These are phyloP conservation scores for Tolypocladium tundrense DNA, from an alignment of 2,329 filamentous ascomycete genomes.

Conservation along the genomic window DNA sequence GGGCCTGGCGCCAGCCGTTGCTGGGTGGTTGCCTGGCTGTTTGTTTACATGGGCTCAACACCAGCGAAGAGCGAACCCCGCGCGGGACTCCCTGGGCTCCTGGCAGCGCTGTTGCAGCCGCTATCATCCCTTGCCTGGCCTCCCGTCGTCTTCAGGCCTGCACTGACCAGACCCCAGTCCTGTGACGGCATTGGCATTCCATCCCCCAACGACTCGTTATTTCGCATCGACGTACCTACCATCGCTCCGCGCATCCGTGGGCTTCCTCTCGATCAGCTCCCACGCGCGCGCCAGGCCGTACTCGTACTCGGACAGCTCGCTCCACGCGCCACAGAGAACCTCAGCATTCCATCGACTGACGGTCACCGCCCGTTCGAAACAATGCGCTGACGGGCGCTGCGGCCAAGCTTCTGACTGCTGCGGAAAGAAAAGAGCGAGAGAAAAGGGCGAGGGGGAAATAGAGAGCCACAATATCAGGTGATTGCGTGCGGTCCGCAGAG, in stretches of 20 bases:
- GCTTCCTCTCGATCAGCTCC: not conserved
- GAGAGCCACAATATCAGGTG: not conserved
- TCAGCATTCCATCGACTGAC: constrained; percentile 6
- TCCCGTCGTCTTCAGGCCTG: not conserved
- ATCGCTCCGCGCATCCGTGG: not conserved
- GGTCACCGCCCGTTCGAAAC: constrained; percentile 14
- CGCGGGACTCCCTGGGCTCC: not conserved
- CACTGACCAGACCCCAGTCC: not conserved
- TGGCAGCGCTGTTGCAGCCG: not conserved
- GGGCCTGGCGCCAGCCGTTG: constrained; percentile 11
- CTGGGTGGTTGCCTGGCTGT: constrained; percentile 21
- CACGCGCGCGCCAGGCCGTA: not conserved
- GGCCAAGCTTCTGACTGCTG: constrained; percentile 6
- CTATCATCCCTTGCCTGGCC: not conserved
- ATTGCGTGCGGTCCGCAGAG: constrained; percentile 8
- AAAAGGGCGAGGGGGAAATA: not conserved
- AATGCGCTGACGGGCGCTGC: constrained; percentile 19
- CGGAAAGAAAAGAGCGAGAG: constrained; percentile 1
- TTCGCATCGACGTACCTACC: not conserved
- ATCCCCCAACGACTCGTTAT: not conserved
- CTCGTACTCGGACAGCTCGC: not conserved
- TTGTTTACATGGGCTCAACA: constrained; percentile 17
- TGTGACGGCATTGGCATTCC: constrained; percentile 3
- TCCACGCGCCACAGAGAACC: constrained; percentile 8
- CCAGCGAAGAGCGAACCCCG: not conserved